Base-by-base conservation (phyloP, 257 asterid genomes). In the Gentiana straminea region DNA sequence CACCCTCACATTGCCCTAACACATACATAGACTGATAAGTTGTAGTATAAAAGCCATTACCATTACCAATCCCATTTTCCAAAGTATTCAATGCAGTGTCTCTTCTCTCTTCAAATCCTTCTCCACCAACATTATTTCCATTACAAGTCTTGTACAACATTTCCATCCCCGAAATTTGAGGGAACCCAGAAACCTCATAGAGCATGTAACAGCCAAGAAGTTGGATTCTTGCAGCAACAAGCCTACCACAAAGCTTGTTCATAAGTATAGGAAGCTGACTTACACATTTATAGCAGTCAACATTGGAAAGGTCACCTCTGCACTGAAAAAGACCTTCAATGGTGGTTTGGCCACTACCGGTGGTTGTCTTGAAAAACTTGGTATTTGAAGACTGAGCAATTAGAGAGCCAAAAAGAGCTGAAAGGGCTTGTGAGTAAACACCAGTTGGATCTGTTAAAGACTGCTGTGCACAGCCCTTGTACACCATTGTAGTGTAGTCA, bases 1-100 rank as follows among this genome's bases (percentile, higher is more conserved):
- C 96, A 8, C 94, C 96, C 65, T 91, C 94, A 63, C 98, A 91
- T 60, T 91, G 98, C 37, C 98, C 98, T 77, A 91, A 50, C 62
- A 70, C 98, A 73, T 73, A 81, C 48, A 87, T 80, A 56, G 84
- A 61, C 47, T 79, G 76, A 67, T 71, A 88, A 57, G 70, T 83
- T 3, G 89, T 65, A 33, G 90, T 72, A 4, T 71, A 91, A 73
- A 87, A 91, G 0, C 95, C 98, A 72, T 73, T 59, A 38, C 70
- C 70, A 51, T 79, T 63, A 35, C 68, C 15, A 77, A 87, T 78
- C 0, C 94, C 96, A 78, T 74, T 81, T 55, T 70, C 96, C 50
- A 91, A 62, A 3, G 84, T 39, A 55, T 61, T 63, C 48, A 91
- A 71, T 4, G 98, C 95, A 41, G 95, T 82, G 34, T 91, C 96